Evolutionary conservation across 2,329 filamentous ascomycete genomes (phyloP), one percentile per base, ranked within the genome.

Genomic region (Cladobotryum mycophilum): DNA sequence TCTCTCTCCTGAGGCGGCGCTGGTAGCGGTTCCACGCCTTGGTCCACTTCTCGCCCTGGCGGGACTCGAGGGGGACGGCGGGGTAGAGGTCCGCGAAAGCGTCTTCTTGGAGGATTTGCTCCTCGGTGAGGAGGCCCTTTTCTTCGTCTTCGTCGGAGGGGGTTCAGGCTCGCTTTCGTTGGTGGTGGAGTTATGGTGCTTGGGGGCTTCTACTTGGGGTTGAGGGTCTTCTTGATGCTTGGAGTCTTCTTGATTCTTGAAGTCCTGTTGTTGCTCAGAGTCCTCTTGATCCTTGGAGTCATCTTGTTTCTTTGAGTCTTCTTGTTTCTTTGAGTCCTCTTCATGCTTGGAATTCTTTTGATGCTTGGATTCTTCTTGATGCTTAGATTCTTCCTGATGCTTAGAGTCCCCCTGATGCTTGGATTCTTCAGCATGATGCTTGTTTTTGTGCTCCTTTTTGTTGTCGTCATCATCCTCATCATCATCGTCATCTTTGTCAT

Each of bases 21-120:
- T 84, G 78, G 51, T 68, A 66, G 49, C 69, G 69, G 60, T 82
- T 78, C 81, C 81, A 85, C 7, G 71, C 68, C 59, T 84, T 78
- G 47, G 82, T 76, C 89, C 89, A 95, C 13, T 78, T 78, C 34
- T 79, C 74, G 46, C 85, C 86, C 5, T 73, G 64, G 54, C 69
- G 71, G 42, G 64, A 66, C 40, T 77, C 71, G 38, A 70, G 65
- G 49, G 70, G 68, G 18, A 71, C 55, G 56, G 63, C 61, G 38
- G 67, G 48, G 47, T 64, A 59, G 52, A 62, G 61, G 56, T 72
- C 67, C 3, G 53, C 45, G 25, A 48, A 51, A 12, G 48, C 46
- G 44, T 56, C 50, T 20, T 61, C 51, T 15, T 47, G 34, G 37
- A 25, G 41, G 42, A 47, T 42, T 34, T 49, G 38, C 41, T 40